Evolutionary conservation across 768 basidiomycete genomes (phyloP).

Genomic region (Lyophyllum atratum): DNA sequence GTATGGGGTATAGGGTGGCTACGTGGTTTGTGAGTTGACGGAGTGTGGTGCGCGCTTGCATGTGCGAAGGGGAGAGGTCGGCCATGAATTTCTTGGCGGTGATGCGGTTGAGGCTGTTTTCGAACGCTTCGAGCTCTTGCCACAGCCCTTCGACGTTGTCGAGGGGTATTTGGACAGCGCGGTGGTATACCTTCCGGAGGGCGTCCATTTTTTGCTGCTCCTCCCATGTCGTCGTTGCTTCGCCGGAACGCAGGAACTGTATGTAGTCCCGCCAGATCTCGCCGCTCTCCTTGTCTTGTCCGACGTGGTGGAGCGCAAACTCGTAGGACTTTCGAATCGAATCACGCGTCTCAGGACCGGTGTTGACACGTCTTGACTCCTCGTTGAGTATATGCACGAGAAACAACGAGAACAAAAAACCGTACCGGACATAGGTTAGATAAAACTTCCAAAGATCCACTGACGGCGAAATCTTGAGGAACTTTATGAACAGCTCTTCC

Average conservation of each 20-base stretch:
- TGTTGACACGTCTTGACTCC: conserved; percentile 61
- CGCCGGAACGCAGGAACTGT: conserved; percentile 77
- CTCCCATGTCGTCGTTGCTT: conserved; percentile 88
- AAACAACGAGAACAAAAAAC: conserved; percentile 20
- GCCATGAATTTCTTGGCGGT: conserved; percentile 96
- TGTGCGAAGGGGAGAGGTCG: conserved; percentile 90
- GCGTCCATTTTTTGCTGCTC: conserved; percentile 94
- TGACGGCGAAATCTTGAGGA: conserved; percentile 80
- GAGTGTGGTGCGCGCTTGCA: conserved; percentile 91
- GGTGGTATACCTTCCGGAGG: conserved; percentile 88
- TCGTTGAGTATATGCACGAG: background rate
- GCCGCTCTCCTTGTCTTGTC: conserved; percentile 89
- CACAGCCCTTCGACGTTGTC: conserved; percentile 92
- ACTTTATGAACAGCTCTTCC: conserved; percentile 87
- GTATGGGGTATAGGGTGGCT: conserved; percentile 54
- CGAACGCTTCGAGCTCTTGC: conserved; percentile 93
- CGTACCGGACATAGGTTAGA: conserved; percentile 87
- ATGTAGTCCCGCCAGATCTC: conserved; percentile 96
- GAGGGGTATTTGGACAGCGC: conserved; percentile 92
- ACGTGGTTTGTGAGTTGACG: conserved; percentile 78
- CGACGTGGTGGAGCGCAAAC: conserved; percentile 86
- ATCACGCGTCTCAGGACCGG: conserved; percentile 68
- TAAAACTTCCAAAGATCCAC: conserved; percentile 95
- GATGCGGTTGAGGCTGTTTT: conserved; percentile 84
- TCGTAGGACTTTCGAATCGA: conserved; percentile 89